Evolutionary conservation across 352 stramenopile genomes (phyloP), one percentile per base, ranked within the genome.

Genomic region (Pythium oligandrum): DNA sequence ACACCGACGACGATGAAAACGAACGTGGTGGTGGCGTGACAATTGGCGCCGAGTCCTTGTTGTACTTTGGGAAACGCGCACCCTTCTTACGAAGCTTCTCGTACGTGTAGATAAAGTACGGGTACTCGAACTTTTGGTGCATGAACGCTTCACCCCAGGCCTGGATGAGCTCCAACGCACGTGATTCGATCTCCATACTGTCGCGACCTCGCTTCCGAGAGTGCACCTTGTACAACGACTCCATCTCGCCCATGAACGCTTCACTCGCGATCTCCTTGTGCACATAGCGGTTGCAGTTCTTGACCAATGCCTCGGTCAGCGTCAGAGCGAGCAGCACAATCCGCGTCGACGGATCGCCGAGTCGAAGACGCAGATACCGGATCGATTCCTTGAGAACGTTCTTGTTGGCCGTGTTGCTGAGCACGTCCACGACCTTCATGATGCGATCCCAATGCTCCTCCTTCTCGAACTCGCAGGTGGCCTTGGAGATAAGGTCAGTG

Each of bases 141-240:
- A 93, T 65, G 51, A 93, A 93, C n/a, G 82, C 78, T 51, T 93
- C 82, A 17, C 82, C 82, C 82, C 82, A 93, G 9, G 69, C 73
- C 43, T 93, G 82, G 33, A 93, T 66, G 59, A 93, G 79, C 44
- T 93, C 82, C 17, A 89, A 40, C 39, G 87, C 75, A 12, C 78
- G 78, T 52, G 63, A 68, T 17, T 70, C 61, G 31, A 92, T 92
- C 64, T 90, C 78, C 63, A 92, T 78, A 48, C 78, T 89, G 4
- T 84, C 75, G 11, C 77, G 69, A 8, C 81, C 81, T 35, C 75
- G 75, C 50, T 88, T 88, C 53, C 75, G 78, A 10, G 69, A 65
- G 47, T 92, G 81, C n/a, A 87, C 74, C 57, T 75, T 75, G 65
- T 92, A 78, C n/a, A 90, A 63, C 40, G 59, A 57, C 55, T 92